These are phyloP conservation scores for Thraustochytrium striatum DNA, from an alignment of 352 stramenopile genomes.

Conservation along the genomic window DNA sequence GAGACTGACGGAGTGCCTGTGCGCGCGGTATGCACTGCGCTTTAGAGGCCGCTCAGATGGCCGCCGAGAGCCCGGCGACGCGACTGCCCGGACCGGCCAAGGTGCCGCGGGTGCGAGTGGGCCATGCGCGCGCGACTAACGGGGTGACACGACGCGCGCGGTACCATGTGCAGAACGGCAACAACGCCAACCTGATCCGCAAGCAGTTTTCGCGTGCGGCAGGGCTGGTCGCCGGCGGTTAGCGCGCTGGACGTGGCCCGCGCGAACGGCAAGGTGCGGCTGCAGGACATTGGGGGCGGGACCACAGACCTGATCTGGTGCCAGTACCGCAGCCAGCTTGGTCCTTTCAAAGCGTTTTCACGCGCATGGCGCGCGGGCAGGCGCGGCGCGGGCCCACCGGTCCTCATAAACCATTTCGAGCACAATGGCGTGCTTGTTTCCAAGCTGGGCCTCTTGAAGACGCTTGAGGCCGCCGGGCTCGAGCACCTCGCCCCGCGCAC, in stretches of 20 bases:
- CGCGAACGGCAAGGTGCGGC: not conserved
- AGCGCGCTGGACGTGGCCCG: not conserved
- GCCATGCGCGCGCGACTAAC: too few relatives aligned
- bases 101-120: too few relatives aligned
- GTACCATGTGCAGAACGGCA: slow-evolving; percentile 35
- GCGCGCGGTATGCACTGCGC: too few relatives aligned
- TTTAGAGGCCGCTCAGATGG: too few relatives aligned
- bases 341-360: not conserved
- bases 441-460: slow-evolving; percentile 7
- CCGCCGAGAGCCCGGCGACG: too few relatives aligned
- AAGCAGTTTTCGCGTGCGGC: slow-evolving; percentile 15
- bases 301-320: slow-evolving; percentile 38
- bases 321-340: slow-evolving; percentile 14
- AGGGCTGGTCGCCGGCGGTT: slow-evolving; percentile 1
- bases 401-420: slow-evolving; percentile 40
- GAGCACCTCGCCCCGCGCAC: not conserved
- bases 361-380: not conserved
- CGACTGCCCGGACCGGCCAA: too few relatives aligned
- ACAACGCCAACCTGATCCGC: slow-evolving; percentile 35
- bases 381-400: not conserved
- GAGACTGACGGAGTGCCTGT: too few relatives aligned
- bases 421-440: not conserved
- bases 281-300: not conserved
- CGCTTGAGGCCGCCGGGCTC: not conserved
- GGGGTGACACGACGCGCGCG: too few relatives aligned